A percentile compares a stretch with the other conserved stretches of the same genome.
Evolutionary conservation across 208 protist genomes (phyloP).

Genomic region (Trypanosoma brucei): DNA sequence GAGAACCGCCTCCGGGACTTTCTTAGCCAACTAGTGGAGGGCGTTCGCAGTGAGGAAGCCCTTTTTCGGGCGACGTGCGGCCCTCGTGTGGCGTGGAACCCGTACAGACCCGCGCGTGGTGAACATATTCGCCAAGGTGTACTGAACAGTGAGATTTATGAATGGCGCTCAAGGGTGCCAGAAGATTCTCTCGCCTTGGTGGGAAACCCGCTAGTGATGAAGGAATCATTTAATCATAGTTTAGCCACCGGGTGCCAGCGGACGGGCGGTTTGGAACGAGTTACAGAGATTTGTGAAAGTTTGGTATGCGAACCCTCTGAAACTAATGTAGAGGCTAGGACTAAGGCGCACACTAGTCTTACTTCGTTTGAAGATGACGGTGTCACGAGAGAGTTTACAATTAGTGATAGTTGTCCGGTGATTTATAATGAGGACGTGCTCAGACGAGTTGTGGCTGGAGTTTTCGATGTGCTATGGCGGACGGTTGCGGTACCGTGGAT

Average conservation of each 20-base stretch:
- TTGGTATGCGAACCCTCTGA: background rate
- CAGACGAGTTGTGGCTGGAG: conserved; percentile 8
- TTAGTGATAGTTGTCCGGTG: background rate
- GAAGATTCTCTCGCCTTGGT: conserved; percentile 39
- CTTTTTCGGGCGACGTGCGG: conserved; percentile 34
- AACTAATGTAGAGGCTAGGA: background rate
- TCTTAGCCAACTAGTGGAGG: conserved; percentile 37
- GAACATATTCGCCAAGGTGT: conserved; percentile 45
- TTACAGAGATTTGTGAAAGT: background rate
- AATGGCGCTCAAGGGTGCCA: conserved; percentile 45
- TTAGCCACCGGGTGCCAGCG: no score
- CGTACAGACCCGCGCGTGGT: conserved; percentile 65
- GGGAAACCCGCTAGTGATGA: conserved; percentile 22
- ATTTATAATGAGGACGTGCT: no score
- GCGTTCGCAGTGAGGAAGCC: conserved; percentile 38
- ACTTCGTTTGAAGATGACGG: background rate
- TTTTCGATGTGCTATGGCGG: conserved; percentile 23
- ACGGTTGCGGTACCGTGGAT: conserved; percentile 29
- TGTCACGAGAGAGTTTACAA: background rate
- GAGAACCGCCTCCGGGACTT: conserved; percentile 40
- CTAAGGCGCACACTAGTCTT: background rate
- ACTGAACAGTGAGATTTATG: conserved; percentile 66
- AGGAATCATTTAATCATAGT: background rate
- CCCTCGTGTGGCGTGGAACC: conserved; percentile 59
- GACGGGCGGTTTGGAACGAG: background rate